phyloP scores from a whole-genome alignment of 202 grass and related monocot genomes.

The Setaria viridis region DNA sequence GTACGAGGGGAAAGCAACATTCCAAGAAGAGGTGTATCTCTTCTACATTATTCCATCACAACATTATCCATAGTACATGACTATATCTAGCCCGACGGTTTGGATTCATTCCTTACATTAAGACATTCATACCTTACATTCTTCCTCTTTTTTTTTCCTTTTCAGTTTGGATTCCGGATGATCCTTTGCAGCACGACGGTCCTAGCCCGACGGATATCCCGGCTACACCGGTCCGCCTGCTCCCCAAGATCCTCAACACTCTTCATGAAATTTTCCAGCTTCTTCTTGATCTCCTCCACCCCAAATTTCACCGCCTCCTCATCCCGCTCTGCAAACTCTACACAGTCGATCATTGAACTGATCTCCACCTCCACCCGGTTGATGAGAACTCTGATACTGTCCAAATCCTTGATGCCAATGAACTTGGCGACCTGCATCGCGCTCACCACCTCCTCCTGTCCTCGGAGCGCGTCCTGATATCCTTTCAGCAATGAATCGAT shows the following conservation, averaged over 20 bases:
- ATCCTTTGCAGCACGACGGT: slow-evolving; percentile 94
- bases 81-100: background rate
- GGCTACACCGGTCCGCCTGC: slow-evolving; percentile 86
- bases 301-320: slow-evolving; percentile 75
- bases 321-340: slow-evolving; percentile 70
- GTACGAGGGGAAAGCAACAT: too few relatives aligned
- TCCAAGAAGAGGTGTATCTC: too few relatives aligned
- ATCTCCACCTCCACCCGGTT: slow-evolving; percentile 74
- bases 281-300: slow-evolving; percentile 84
- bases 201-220: slow-evolving; percentile 86
- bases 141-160: background rate
- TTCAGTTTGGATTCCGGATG: slow-evolving; percentile 78
- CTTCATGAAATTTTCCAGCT: slow-evolving; percentile 85
- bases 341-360: slow-evolving; percentile 52
- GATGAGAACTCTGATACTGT: slow-evolving; percentile 77
- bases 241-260: slow-evolving; percentile 91
- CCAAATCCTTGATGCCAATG: slow-evolving; percentile 92
- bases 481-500: slow-evolving; percentile 83
- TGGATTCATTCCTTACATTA: background rate
- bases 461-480: slow-evolving; percentile 79
- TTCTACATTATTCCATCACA: slow-evolving; percentile 40
- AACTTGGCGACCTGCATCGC: slow-evolving; percentile 85
- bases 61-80: slow-evolving; percentile 48
- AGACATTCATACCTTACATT: slow-evolving; percentile 55
- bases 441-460: slow-evolving; percentile 82